Evolutionary conservation across 2,329 filamentous ascomycete species (phyloP), one percentile per base, ranked within the genome.

Genomic region (Juglanconis sp.): DNA sequence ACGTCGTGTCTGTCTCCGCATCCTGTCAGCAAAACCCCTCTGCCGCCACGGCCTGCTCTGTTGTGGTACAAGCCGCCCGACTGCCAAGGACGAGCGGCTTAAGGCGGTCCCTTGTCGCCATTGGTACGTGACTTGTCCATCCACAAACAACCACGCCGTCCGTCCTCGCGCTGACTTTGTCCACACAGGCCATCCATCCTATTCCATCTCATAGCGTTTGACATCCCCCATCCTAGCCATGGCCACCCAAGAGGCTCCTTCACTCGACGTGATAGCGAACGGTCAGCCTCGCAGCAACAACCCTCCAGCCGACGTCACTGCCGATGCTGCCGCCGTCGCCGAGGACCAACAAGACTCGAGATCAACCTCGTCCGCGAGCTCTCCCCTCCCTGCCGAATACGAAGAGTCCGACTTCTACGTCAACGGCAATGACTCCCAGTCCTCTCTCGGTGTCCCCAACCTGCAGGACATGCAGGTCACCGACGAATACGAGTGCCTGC

Each of bases 401-500:
- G 90, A 93, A 71, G 94, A 97, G 76, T 96, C 92, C 67, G 94
- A 97, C 76, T 96, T 95, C 75, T 95, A 95, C 74, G 88, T 90
- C 72, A 85, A 83, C 60, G 88, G 90, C 68, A 96, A 97, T 77
- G 94, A 97, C 77, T 97, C 94, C 4, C 85, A 95, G 72, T 97
- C 94, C 1, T 97, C 94, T 1, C 83, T 97, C 59, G 92, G 92
- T 56, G 86, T 92, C 38, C 89, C 90, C 50, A 89, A 89, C 62
- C 83, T 92, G 61, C 87, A 87, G 70, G 89, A 92, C 69, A 89
- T 87, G 83, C 87, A 83, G 71, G 86, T 86, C 65, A 82, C 82
- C 67, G 85, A 87, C 67, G 86, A 88, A 70, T 79, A 86, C 66
- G 82, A 84, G 69, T 90, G 88, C 69, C 76, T 87, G 57, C 87